Percentiles rank a stretch among this genome's conserved stretches.
Evolutionary conservation across 371 early-diverging fungal species (phyloP).

Genomic region (Mucor ambiguus): DNA sequence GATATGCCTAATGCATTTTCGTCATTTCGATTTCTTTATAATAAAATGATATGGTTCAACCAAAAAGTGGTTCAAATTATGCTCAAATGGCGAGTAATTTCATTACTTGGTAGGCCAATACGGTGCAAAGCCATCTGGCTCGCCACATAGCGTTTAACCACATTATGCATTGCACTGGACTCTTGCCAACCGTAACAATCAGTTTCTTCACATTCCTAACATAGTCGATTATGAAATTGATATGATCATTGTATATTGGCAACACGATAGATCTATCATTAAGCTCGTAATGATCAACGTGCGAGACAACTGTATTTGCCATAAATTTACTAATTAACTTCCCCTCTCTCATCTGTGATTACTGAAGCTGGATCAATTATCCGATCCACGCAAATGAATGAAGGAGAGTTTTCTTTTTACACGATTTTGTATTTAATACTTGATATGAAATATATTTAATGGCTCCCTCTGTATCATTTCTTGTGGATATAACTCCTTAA

Average conservation of each 20-base stretch:
- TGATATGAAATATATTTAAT: not conserved
- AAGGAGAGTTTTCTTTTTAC: not conserved
- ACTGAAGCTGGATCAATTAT: not conserved
- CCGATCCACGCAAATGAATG: not conserved
- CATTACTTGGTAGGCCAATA: not conserved
- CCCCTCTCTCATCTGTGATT: not conserved
- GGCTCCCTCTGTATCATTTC: not conserved
- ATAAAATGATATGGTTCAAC: too few relatives aligned
- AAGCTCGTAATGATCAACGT: not conserved
- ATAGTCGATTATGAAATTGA: not conserved
- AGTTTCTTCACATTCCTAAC: not conserved
- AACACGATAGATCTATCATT: not conserved
- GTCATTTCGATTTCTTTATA: too few relatives aligned
- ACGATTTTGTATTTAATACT: not conserved
- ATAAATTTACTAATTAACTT: not conserved
- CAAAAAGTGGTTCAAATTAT: too few relatives aligned
- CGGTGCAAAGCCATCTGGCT: not conserved
- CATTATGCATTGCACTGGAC: too few relatives aligned
- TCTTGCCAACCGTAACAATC: not conserved
- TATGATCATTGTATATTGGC: not conserved
- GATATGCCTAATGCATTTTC: too few relatives aligned
- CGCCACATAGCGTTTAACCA: not conserved
- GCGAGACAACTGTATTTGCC: not conserved
- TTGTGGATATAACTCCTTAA: not conserved
- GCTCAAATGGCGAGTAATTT: too few relatives aligned